Base-by-base conservation (phyloP, 495 filamentous ascomycete genomes). In the Aspergillus saccharolyticus region DNA sequence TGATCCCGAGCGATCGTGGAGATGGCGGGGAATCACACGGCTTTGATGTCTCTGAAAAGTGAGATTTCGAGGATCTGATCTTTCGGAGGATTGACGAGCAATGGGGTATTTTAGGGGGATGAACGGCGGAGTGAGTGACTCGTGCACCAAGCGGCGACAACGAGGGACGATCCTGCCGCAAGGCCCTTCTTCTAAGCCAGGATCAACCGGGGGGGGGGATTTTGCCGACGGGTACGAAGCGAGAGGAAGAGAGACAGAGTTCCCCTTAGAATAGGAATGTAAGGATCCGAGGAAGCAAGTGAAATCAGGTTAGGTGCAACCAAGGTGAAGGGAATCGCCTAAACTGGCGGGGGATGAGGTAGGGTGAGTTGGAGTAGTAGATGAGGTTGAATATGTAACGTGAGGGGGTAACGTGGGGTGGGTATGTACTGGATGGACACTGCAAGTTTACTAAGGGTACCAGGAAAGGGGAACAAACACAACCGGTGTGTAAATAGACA, bases 301-400 rank as follows among this genome's bases (percentile, higher is more conserved):
- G 18, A 18, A 50, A 25, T 7, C 28, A 3, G 47, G 6, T 21
- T 24, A 49, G 46, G 15, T 49, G 16, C n/a, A n/a, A n/a, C n/a
- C n/a, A n/a, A n/a, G n/a, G n/a, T n/a, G n/a, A n/a, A n/a, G n/a
- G n/a, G n/a, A n/a, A n/a, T n/a, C n/a, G n/a, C 25, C 25, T 15
- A 15, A 28, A 28, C 10, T 52, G 47, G 47, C 8, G n/a, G 49
- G n/a, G 39, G 49, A 58, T 58, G 42, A 53, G 42, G 52, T 45
- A 58, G 44, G 47, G 21, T 10, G 22, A 20, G 47, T 5, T 51
- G 43, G 33, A 17, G 46, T 22, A 52, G 25, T 28, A 28, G 25
- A 9, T n/a, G n/a, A n/a, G n/a, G n/a, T n/a, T n/a, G 9, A 4
- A 30, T 44, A 58, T 47, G 56, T 57, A 51, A 57, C 46, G 42